Base-by-base conservation (phyloP, 2,329 filamentous ascomycete genomes). In the Xylariaceae sp. region DNA sequence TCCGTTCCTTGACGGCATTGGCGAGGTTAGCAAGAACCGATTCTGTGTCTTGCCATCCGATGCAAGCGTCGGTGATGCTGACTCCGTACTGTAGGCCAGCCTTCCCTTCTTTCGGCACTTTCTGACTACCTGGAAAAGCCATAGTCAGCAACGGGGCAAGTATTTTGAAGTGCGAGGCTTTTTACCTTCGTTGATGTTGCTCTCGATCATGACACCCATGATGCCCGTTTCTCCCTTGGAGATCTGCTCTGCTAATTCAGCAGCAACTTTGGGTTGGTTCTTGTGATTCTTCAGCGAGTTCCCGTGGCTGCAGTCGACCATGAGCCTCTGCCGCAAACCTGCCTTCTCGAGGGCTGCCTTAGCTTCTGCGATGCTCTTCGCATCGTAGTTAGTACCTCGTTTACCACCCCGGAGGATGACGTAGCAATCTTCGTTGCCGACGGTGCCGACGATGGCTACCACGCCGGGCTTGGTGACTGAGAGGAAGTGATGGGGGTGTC, bases 171-270 rank as follows among this genome's bases (percentile, higher is more conserved):
- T n/a, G 40, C 9, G 20, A 71, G 18, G 43, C 18, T 14, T 16
- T 81, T 69, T 74, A 89, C 90, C 93, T 78, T 97, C 93, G 69
- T 93, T 89, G 77, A 98, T 96, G 75, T 98, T 90, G 75, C 90
- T 96, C 81, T 99, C 95, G 69, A 99, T 96, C 95, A 99, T 99
- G 57, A 98, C 91, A 68, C 95, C 95, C 86, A 97, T 93, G 70
- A 99, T 95, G 47, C 81, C 89, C 2, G 83, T 83, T 78, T 98
- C 93, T 37, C 95, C 95, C 55, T 83, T 85, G 52, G 88, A 82
- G 57, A 99, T 90, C 77, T 99, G 95, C 69, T 90, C 87, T 1
- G 90, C 92, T 54, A 99, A 74, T 10, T 81, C 84, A 48, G 86
- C 87, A 2, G 92, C 93, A 19, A 99, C 95, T 81, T 93, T 92